Base-by-base conservation (phyloP, 768 basidiomycete genomes). In the Boletus subcaerulescens region DNA sequence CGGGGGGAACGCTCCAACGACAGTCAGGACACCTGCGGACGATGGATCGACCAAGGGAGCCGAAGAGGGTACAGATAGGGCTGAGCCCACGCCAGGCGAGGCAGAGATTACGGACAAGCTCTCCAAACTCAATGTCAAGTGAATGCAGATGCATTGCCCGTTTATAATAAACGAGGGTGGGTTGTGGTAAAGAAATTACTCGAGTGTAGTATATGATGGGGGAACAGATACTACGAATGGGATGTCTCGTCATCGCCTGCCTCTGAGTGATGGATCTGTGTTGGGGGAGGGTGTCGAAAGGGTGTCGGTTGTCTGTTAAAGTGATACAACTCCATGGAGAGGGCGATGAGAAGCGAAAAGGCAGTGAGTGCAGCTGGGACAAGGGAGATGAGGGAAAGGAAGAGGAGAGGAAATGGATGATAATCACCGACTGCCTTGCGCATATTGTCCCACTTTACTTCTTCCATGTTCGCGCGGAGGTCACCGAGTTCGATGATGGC, bases 391-490 rank as follows among this genome's bases (percentile, higher is more conserved):
- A 62, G 57, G 18, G 14, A 44, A 29, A 3, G 13, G 2, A 35
- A 14, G 17, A 9, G 3, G 3, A 20, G 18, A 54, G 32, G 10
- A 3, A 12, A 14, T 13, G 10, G 17, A 42, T 0, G 46, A 26
- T 18, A 80, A 84, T 69, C 61, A 89, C 90, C 74, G 50, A 93
- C 89, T 51, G 89, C 85, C 54, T 84, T 83, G 48, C 89, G 84
- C 84, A 92, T 91, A 57, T 91, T 93, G 61, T 91, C 82, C 91
- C 92, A 93, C 65, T 86, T 90, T 32, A 87, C 85, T 63, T 91
- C 89, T 67, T 93, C 91, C 52, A 92, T 86, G 48, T 80, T 81
- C 2, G 91, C 88, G 14, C 89, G 82, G 43, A 92, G 77, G 62
- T 93, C 91, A 55, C 89, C 89, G 45, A 92, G 73, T 46, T 72